Conservation (phyloP, 352 stramenopile species). For the Phytophthora pluvialis region DNA sequence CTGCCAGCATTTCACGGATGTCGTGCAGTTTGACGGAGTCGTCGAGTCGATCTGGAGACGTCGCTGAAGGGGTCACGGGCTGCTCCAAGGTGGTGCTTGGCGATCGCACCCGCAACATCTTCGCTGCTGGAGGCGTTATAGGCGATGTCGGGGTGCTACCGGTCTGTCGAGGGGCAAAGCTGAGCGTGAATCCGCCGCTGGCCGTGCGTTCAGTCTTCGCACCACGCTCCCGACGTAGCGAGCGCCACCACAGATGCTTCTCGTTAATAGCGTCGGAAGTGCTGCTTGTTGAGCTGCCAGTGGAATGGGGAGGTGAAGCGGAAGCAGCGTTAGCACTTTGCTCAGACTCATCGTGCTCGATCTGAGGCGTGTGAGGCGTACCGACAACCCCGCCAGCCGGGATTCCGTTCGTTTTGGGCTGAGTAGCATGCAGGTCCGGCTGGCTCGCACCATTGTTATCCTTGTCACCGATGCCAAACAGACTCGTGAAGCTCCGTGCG, state of each 20-base stretch:
- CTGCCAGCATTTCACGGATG: constrained; percentile 53
- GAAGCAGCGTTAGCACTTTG: constrained; percentile 31
- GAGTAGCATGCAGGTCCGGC: constrained; percentile 39
- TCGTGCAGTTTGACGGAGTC: constrained; percentile 68
- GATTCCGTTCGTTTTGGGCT: constrained; percentile 41
- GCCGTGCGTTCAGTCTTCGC: constrained; percentile 66
- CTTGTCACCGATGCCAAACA: constrained; percentile 61
- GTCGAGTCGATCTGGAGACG: constrained; percentile 46
- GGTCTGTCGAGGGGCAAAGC: constrained; percentile 42
- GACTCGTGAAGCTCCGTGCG: constrained; percentile 64
- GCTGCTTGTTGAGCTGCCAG: constrained; percentile 40
- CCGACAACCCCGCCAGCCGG: constrained; percentile 33
- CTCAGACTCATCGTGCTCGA: constrained; percentile 27
- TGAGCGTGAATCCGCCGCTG: constrained; percentile 67
- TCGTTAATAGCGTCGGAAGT: constrained; percentile 58
- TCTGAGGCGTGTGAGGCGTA: constrained; percentile 10
- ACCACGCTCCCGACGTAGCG: constrained; percentile 63
- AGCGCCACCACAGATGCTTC: constrained; percentile 78
- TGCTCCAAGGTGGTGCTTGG: constrained; percentile 18
- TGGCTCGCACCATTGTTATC: constrained; percentile 46
- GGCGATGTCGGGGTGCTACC: constrained; percentile 45
- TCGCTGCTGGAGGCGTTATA: constrained; percentile 23
- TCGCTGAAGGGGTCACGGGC: constrained; percentile 15
- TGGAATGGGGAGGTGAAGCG: constrained; percentile 34
- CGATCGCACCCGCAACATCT: constrained; percentile 21